A percentile compares a stretch with the other conserved stretches of the same genome.
Evolutionary conservation across 148 eudicot species (phyloP).

Genomic region (Mesembryanthemum crystallinum): DNA sequence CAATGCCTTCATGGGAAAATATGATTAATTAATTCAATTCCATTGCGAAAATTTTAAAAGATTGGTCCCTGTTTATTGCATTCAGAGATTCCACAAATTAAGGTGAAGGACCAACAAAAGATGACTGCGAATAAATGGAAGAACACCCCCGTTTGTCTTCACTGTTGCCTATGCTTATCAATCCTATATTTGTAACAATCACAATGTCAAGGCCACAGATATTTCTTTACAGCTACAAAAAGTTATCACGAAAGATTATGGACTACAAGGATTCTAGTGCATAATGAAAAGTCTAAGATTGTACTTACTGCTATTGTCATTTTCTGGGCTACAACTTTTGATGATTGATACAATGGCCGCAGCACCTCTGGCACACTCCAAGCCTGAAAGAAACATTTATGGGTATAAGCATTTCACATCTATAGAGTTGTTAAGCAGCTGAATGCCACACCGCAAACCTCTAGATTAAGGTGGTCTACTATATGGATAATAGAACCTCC

Average conservation of each 20-base stretch:
- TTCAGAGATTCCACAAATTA: too few relatives aligned
- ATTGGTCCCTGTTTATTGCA: too few relatives aligned
- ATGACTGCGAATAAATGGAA: background rate
- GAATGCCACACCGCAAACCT: conserved; percentile 46
- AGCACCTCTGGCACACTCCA: conserved; percentile 97
- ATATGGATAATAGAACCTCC: conserved; percentile 94
- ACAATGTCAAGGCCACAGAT: background rate
- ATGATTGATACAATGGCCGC: conserved; percentile 88
- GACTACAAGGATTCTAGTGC: background rate
- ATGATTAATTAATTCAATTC: background rate
- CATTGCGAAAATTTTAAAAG: background rate
- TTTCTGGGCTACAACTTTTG: conserved; percentile 90
- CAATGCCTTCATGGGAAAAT: conserved; percentile 55
- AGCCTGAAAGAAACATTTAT: conserved; percentile 47
- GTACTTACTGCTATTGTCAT: conserved; percentile 82
- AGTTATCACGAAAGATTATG: background rate
- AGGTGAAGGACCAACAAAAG: background rate
- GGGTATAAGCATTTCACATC: background rate
- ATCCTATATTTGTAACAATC: background rate
- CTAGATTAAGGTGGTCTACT: conserved; percentile 86
- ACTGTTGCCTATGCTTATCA: background rate
- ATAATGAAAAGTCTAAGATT: background rate
- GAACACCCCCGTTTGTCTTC: background rate
- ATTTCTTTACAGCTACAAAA: background rate
- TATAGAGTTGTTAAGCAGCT: background rate